Percentiles rank a stretch among this genome's conserved stretches.
These are phyloP conservation scores for Monosporozyma siamensis DNA, from an alignment of 805 yeast species.

Conservation along the genomic window DNA sequence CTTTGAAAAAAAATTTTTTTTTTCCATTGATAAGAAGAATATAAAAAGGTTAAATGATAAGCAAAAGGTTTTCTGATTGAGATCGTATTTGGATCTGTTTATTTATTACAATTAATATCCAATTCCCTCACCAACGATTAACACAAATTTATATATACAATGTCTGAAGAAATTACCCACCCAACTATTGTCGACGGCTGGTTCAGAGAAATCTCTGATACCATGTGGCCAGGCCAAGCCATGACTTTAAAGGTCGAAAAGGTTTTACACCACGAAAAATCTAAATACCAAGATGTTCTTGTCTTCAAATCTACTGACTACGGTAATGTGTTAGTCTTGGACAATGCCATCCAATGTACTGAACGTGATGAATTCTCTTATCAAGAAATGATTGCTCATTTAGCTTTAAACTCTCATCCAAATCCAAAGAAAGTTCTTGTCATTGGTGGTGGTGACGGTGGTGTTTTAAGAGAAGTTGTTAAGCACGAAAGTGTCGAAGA, in stretches of 20 bases:
- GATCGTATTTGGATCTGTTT: neutral
- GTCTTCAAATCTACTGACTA: conserved; percentile 89
- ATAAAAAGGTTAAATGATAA: too few species aligned
- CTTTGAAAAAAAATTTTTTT: too few species aligned
- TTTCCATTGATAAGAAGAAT: too few species aligned
- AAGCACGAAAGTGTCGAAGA: conserved; percentile 81
- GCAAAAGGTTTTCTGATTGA: too few species aligned
- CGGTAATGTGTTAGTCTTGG: conserved; percentile 92
- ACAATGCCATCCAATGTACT: conserved; percentile 90
- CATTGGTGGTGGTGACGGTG: conserved; percentile 99
- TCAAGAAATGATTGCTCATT: conserved; percentile 96
- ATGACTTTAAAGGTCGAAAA: conserved; percentile 84
- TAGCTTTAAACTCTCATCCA: conserved; percentile 88
- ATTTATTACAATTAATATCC: too few species aligned
- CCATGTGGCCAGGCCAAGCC: conserved; percentile 99
- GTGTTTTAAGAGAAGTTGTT: conserved; percentile 89
- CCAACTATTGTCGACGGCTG: conserved; percentile 63
- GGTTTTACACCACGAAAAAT: conserved; percentile 73
- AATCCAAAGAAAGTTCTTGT: conserved; percentile 89
- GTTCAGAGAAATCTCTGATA: conserved; percentile 91
- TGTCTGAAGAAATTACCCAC: conserved; percentile 33
- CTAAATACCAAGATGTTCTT: conserved; percentile 86
- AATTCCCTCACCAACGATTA: neutral
- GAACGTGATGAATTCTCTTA: conserved; percentile 96
- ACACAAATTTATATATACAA: conserved; percentile 6